Evolutionary conservation across 2,329 filamentous ascomycete species (phyloP).

Genomic region (Raffaelea arxii): DNA sequence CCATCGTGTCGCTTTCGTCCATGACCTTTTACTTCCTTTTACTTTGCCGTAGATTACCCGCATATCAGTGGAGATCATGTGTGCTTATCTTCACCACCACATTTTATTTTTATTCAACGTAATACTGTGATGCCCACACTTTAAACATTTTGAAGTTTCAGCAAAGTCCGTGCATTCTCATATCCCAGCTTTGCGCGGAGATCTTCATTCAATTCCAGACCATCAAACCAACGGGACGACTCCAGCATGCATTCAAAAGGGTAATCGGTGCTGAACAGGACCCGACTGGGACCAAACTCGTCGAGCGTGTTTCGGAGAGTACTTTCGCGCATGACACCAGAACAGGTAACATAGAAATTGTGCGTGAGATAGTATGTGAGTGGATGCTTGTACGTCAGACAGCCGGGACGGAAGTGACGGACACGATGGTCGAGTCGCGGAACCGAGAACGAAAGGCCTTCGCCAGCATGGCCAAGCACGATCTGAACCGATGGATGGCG

Average conservation of each 20-base stretch:
- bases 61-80: no score
- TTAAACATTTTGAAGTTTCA: not conserved
- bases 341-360: not conserved
- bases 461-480: constrained; percentile 15
- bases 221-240: not conserved
- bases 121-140: no score
- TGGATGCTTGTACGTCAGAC: not conserved
- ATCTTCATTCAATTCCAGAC: not conserved
- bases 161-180: not conserved
- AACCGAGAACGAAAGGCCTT: constrained; percentile 13
- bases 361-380: not conserved
- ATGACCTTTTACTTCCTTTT: no score
- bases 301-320: not conserved
- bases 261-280: not conserved
- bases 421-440: constrained; percentile 5
- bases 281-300: not conserved
- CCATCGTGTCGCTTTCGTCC: no score
- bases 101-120: no score
- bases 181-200: not conserved
- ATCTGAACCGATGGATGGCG: constrained; percentile 13
- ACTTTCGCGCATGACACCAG: not conserved
- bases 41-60: no score
- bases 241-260: not conserved
- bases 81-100: no score
- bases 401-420: not conserved